Evolutionary conservation across 352 stramenopile genomes (phyloP).

Genomic region (Phytopythium kandeliae): DNA sequence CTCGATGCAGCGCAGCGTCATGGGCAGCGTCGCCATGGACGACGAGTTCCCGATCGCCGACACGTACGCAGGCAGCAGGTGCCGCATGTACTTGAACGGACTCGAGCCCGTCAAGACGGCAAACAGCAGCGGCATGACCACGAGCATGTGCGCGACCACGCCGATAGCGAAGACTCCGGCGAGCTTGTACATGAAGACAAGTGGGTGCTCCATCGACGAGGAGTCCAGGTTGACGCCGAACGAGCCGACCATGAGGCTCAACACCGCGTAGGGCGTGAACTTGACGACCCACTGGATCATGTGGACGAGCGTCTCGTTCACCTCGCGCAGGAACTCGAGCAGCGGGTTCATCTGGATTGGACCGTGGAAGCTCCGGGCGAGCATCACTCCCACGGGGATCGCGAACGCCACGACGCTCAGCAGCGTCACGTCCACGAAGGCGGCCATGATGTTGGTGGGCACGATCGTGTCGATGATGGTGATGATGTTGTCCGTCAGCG

Average conservation of each 20-base stretch:
- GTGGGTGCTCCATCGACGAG: conserved; percentile 33
- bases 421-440: conserved; percentile 61
- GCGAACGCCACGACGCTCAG: conserved; percentile 71
- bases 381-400: conserved; percentile 49
- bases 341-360: conserved; percentile 68
- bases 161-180: conserved; percentile 31
- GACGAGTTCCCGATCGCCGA: conserved; percentile 71
- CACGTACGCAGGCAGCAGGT: conserved; percentile 66
- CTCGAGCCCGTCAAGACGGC: conserved; percentile 53
- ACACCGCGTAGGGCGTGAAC: conserved; percentile 68
- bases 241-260: conserved; percentile 63
- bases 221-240: conserved; percentile 39
- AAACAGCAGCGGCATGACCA: conserved; percentile 59
- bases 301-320: conserved; percentile 73
- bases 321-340: conserved; percentile 70
- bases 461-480: conserved; percentile 54
- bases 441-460: conserved; percentile 64
- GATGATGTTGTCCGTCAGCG: conserved; percentile 62
- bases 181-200: conserved; percentile 39
- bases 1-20: conserved; percentile 63
- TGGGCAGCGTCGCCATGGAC: conserved; percentile 61
- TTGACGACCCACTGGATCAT: conserved; percentile 70
- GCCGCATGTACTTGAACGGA: conserved; percentile 64
- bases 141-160: conserved; percentile 52
- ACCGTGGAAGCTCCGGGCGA: conserved; percentile 67